A percentile compares a stretch with the other conserved stretches of the same genome.
phyloP scores from a whole-genome alignment of 2,329 filamentous ascomycete species.

The Arthroderma sp. region DNA sequence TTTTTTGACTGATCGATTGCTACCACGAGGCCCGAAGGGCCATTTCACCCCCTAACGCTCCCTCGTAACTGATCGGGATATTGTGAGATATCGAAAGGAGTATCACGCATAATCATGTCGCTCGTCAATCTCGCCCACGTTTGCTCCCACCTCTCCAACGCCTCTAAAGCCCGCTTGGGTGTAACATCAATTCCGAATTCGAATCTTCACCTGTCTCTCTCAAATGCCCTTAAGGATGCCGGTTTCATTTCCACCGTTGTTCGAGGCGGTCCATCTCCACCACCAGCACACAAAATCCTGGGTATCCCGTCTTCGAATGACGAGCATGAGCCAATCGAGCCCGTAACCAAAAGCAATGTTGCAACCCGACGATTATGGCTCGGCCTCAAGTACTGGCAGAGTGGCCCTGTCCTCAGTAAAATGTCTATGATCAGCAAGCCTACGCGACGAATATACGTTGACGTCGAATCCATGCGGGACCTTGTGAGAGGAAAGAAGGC shows the following conservation, averaged over 20 bases:
- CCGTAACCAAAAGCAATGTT: constrained; percentile 57
- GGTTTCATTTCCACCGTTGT: constrained; percentile 73
- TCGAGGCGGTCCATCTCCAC: constrained; percentile 52
- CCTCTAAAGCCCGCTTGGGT: constrained; percentile 66
- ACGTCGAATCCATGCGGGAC: constrained; percentile 46
- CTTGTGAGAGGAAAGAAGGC: constrained; percentile 57
- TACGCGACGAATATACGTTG: constrained; percentile 56
- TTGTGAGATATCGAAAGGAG: background rate
- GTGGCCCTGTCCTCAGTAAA: constrained; percentile 60
- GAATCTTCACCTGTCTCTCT: constrained; percentile 65
- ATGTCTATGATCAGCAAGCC: constrained; percentile 60
- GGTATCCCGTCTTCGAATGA: constrained; percentile 34
- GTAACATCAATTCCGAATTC: constrained; percentile 71
- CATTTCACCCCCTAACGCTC: constrained; percentile 7
- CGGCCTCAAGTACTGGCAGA: constrained; percentile 79
- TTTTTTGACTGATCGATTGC: too few relatives aligned
- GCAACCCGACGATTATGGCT: constrained; percentile 69
- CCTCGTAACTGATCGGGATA: too few relatives aligned
- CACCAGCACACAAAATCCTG: constrained; percentile 39
- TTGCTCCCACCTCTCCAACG: constrained; percentile 87
- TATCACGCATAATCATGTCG: constrained; percentile 40
- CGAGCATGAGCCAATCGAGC: constrained; percentile 29
- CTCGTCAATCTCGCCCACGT: constrained; percentile 63
- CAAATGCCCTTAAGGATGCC: constrained; percentile 64
- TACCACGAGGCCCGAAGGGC: constrained; percentile 11